Conservation (phyloP, 768 basidiomycete species). For the Candolleomyces eurysporus region DNA sequence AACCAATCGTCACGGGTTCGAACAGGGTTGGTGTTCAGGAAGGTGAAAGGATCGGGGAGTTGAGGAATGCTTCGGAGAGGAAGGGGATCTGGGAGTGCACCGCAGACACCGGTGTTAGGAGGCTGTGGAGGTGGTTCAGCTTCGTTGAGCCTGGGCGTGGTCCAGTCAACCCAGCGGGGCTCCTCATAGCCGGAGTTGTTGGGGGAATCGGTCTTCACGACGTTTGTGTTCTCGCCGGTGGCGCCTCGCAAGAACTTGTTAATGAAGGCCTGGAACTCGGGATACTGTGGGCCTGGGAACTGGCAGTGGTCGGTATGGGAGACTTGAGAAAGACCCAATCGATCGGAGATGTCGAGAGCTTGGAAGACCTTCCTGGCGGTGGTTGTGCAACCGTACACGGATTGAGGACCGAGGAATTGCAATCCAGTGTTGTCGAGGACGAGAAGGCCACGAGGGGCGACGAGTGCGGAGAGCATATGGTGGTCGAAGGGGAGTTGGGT, state of each 20-base stretch:
- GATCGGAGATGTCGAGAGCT: conserved; percentile 41
- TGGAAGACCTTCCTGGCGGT: conserved; percentile 45
- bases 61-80: conserved; percentile 33
- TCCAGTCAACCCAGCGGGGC: conserved; percentile 46
- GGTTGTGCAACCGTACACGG: conserved; percentile 45
- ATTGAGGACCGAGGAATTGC: conserved; percentile 50
- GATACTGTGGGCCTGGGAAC: conserved; percentile 43
- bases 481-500: conserved; percentile 51
- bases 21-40: conserved; percentile 33
- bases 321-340: conserved; percentile 49
- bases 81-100: conserved; percentile 25
- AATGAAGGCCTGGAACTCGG: conserved; percentile 48
- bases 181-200: conserved; percentile 34
- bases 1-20: conserved; percentile 44
- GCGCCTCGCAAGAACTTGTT: conserved; percentile 47
- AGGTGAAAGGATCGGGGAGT: conserved; percentile 55
- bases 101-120: conserved; percentile 19
- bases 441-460: conserved; percentile 51
- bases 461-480: conserved; percentile 48
- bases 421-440: conserved; percentile 52
- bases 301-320: conserved; percentile 45
- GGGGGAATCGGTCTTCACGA: conserved; percentile 37
- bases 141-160: conserved; percentile 29
- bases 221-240: conserved; percentile 42
- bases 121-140: conserved; percentile 7